phyloP scores from a whole-genome alignment of 2,329 filamentous ascomycete genomes.

The Trichoderma koningii region DNA sequence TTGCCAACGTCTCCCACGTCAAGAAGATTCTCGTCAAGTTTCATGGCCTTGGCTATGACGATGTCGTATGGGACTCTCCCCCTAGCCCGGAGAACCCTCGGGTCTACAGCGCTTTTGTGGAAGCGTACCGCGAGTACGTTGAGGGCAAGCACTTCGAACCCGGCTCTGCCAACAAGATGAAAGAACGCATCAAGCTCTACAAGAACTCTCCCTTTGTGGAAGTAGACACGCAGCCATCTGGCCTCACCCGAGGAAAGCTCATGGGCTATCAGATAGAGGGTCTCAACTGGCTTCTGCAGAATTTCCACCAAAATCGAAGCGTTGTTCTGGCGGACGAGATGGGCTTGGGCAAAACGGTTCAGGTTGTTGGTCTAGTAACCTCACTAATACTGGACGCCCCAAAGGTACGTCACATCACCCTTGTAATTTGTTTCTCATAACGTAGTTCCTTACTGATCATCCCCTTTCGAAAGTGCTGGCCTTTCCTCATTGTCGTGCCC shows the following conservation, averaged over 20 bases:
- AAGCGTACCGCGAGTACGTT: constrained; percentile 85
- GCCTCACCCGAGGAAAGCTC: constrained; percentile 74
- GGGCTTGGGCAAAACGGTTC: constrained; percentile 96
- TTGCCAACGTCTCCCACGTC: constrained; percentile 71
- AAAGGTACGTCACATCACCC: constrained; percentile 40
- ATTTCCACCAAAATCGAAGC: constrained; percentile 80
- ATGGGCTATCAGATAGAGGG: constrained; percentile 95
- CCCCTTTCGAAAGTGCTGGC: constrained; percentile 64
- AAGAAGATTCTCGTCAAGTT: constrained; percentile 82
- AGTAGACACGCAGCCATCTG: constrained; percentile 70
- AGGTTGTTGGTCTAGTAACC: constrained; percentile 81
- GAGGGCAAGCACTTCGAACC: constrained; percentile 69
- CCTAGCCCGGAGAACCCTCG: constrained; percentile 65
- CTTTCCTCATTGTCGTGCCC: constrained; percentile 89
- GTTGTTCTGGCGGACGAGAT: constrained; percentile 96
- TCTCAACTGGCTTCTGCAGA: constrained; percentile 91
- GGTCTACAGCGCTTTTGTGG: constrained; percentile 76
- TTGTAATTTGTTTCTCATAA: not conserved
- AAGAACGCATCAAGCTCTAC: constrained; percentile 67
- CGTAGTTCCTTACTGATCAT: constrained; percentile 26
- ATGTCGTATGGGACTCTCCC: constrained; percentile 85
- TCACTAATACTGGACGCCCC: constrained; percentile 68
- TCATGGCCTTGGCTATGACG: constrained; percentile 87
- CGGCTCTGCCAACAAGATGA: constrained; percentile 61
- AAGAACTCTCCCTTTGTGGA: constrained; percentile 68